phyloP scores from a whole-genome alignment of 2,329 filamentous ascomycete genomes.

The Calonectria pteridis region DNA sequence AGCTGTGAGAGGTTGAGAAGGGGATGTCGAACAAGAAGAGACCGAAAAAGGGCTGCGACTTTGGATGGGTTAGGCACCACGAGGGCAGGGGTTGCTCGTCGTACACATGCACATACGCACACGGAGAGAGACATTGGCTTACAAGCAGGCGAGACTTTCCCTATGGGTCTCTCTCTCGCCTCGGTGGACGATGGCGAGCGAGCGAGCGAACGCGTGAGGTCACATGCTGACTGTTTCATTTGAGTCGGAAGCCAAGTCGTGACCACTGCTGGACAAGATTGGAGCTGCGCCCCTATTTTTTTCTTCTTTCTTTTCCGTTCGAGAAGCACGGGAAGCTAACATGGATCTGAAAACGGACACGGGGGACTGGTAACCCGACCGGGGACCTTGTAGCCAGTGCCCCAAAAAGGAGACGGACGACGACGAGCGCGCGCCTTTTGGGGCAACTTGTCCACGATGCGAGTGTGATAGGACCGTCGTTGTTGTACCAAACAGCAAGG shows the following conservation, averaged over 20 bases:
- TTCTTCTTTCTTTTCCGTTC: constrained; percentile 15
- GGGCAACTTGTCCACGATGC: neutral
- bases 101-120: neutral
- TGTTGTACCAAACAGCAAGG: too few relatives aligned
- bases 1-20: constrained; percentile 47
- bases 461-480: neutral
- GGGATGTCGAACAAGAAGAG: constrained; percentile 16
- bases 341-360: constrained; percentile 26
- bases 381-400: constrained; percentile 11
- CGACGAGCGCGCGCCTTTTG: neutral
- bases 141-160: constrained; percentile 8
- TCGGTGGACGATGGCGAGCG: neutral
- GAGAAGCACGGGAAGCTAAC: constrained; percentile 25
- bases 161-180: neutral
- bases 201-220: neutral
- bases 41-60: constrained; percentile 34
- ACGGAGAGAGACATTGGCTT: neutral
- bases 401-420: constrained; percentile 7
- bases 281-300: constrained; percentile 2
- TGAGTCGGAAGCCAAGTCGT: neutral
- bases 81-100: neutral
- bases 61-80: constrained; percentile 4
- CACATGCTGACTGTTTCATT: constrained; percentile 17
- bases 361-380: constrained; percentile 5
- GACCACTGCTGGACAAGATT: neutral